Evolutionary conservation across 2,329 filamentous ascomycete species (phyloP).

Genomic region (Ceratocystis ficicola): DNA sequence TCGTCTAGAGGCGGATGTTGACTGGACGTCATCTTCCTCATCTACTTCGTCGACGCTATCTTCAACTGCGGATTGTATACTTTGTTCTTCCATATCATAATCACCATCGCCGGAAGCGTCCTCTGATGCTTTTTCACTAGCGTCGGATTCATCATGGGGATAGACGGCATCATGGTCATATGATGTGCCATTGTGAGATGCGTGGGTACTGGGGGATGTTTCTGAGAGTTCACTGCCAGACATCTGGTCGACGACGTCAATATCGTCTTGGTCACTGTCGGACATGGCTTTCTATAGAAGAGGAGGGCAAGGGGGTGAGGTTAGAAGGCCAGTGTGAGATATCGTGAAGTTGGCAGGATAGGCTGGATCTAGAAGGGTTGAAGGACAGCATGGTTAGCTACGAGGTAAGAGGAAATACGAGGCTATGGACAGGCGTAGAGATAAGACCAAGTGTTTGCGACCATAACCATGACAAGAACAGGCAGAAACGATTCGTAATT

Average conservation of each 20-base stretch:
- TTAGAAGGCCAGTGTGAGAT: conserved; percentile 7
- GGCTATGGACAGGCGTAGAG: neutral
- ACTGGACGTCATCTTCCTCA: conserved; percentile 36
- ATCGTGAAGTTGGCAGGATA: neutral
- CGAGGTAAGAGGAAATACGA: neutral
- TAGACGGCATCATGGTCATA: conserved; percentile 29
- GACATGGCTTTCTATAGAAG: conserved; percentile 14
- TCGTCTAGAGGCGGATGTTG: conserved; percentile 57
- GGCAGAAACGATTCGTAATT: conserved; percentile 7
- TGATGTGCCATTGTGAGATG: conserved; percentile 34
- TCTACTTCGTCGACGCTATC: conserved; percentile 21
- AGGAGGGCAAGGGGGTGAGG: neutral
- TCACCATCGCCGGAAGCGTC: conserved; percentile 57
- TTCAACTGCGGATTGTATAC: conserved; percentile 30
- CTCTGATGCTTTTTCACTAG: conserved; percentile 37
- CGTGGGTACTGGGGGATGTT: conserved; percentile 42
- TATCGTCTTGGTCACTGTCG: conserved; percentile 21
- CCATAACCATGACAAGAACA: neutral
- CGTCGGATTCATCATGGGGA: conserved; percentile 34
- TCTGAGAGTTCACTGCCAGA: conserved; percentile 72
- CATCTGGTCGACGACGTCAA: conserved; percentile 30
- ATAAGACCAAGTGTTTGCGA: conserved; percentile 16
- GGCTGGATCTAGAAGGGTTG: neutral
- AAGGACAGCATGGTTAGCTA: conserved; percentile 16
- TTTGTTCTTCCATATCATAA: conserved; percentile 57